Base-by-base conservation (phyloP, 768 basidiomycete species). In the Dictyophora rubrovolvata region DNA sequence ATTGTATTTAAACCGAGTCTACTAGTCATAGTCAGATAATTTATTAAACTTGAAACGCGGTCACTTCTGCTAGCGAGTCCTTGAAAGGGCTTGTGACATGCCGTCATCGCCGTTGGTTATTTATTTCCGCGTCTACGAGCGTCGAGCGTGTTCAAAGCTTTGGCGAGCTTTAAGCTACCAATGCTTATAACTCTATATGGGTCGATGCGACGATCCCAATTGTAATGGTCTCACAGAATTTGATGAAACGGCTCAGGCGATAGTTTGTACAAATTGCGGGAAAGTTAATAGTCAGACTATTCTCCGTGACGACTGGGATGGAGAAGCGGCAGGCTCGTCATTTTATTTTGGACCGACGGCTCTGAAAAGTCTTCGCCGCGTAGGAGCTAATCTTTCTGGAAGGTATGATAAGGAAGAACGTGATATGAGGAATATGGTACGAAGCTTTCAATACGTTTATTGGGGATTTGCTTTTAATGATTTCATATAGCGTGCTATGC, bases 251-350 rank as follows among this genome's bases (percentile, higher is more conserved):
- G 76, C 78, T 23, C 78, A 77, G 58, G 84, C 85, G 2, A 70
- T 75, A 50, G 81, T 89, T 60, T 91, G 89, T 70, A 79, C 79
- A 12, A 54, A 62, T n/a, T 90, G 89, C 64, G 89, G 85, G 16
- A 83, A 82, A n/a, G 79, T 91, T 18, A 75, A 86, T 0, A 72
- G 77, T 14, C 85, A 84, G 72, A 76, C 75, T 23, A 70, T 86
- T 46, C 79, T 91, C 53, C 73, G 77, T 21, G 74, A 79, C 62
- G 63, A 66, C 20, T 74, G 77, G 61, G 64, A 72, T 49, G 56
- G 66, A 33, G 70, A 74, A 56, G 65, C 68, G 56, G 74, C 73
- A 10, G 64, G 65, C 62, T 60, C 68, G 63, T 64, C 71, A 60
- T 28, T 59, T 9, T 60, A 65, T 70, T 48, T 72, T 69, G 72